phyloP scores from a whole-genome alignment of 148 eudicot species.

The Bassia scoparia region DNA sequence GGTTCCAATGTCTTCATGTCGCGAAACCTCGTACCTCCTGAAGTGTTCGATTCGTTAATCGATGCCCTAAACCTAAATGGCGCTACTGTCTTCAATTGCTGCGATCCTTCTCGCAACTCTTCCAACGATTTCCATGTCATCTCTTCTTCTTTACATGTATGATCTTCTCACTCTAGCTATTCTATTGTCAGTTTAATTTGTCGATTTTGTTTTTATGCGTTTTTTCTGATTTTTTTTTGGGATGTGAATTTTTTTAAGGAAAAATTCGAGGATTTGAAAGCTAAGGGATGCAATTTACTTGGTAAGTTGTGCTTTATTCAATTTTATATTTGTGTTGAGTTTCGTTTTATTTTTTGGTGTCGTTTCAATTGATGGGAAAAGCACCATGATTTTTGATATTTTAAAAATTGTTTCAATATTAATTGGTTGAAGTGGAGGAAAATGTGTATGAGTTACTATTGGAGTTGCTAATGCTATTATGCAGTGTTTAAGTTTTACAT shows the following conservation, averaged over 20 bases:
- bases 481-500: too few relatives aligned
- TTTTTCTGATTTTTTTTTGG: slow-evolving; percentile 1
- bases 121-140: slow-evolving; percentile 75
- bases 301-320: slow-evolving; percentile 37
- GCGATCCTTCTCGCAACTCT: slow-evolving; percentile 80
- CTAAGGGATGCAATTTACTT: slow-evolving; percentile 77
- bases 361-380: neutral
- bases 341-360: neutral
- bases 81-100: slow-evolving; percentile 65
- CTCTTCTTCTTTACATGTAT: slow-evolving; percentile 60
- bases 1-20: slow-evolving; percentile 84
- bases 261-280: slow-evolving; percentile 62
- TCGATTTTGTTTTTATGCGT: neutral
- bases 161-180: neutral
- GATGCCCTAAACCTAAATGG: slow-evolving; percentile 81
- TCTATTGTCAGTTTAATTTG: neutral
- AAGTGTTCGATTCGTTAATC: slow-evolving; percentile 72
- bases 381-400: neutral
- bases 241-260: slow-evolving; percentile 44
- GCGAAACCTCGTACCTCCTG: slow-evolving; percentile 80
- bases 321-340: neutral
- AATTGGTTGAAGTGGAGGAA: neutral
- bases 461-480: neutral
- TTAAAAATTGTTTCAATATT: too few relatives aligned
- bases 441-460: neutral